Base-by-base conservation (phyloP, 257 asterid genomes). In the Solanum bukasovii region DNA sequence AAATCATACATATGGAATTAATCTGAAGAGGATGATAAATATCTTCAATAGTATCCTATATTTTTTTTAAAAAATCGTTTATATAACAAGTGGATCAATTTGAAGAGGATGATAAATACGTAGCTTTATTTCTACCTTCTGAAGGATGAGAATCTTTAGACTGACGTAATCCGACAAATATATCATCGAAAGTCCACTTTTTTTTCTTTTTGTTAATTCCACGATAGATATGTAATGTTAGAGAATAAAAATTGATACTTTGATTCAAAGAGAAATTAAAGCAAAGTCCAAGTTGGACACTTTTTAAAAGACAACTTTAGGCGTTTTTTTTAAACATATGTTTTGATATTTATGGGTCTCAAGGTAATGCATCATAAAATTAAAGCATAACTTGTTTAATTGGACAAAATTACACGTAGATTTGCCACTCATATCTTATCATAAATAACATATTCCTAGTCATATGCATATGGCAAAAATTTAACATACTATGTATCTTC, bases 361-460 rank as follows among this genome's bases (percentile, higher is more conserved):
- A 84, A 90, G 93, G 92, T 87, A 89, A 88, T 92, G 87, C 67
- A n/a, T 65, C 4, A 65, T 65, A 65, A 63, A 65, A 65, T 65
- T n/a, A 65, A 65, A 65, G 72, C 31, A 81, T 63, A 78, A 42
- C 87, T 75, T 83, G 81, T 27, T 31, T 59, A 25, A 8, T 9
- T 25, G 65, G 81, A 34, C 61, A 75, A 52, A 52, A 65, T 68
- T 33, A 85, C 90, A 90, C 89, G 67, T 89, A 85, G 88, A 88
- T 88, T 87, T 88, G 27, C 83, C 92, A 90, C 88, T 83, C 34
- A 85, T 68, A 25, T 68, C 42, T 29, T 29, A 49, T 49, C 70
- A 29, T 82, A 46, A 49, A 49, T 20, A 44, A 27, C 42, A 4
- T 31, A 49, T 82, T 82, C 86, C 70, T 29, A 49, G 70, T 82